Conservation (phyloP, 2,329 filamentous ascomycete genomes). For the Aspergillus sp. region DNA sequence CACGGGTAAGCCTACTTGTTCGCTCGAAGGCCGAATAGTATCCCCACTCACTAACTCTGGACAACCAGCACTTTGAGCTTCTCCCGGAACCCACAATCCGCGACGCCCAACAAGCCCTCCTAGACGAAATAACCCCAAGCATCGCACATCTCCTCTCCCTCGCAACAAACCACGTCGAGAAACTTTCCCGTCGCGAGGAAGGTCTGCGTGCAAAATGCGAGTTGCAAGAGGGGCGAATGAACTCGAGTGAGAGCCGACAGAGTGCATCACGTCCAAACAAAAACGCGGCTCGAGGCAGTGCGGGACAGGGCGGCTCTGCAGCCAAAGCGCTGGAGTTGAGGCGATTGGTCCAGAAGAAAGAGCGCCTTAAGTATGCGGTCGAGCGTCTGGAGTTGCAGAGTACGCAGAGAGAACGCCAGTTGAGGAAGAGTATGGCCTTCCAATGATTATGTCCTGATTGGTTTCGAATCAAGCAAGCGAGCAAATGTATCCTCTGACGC, state of each 20-base stretch:
- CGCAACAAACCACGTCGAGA: slow-evolving; percentile 80
- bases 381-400: slow-evolving; percentile 83
- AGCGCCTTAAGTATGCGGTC: slow-evolving; percentile 81
- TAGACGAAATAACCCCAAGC: slow-evolving; percentile 87
- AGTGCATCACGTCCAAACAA: slow-evolving; percentile 20
- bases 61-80: slow-evolving; percentile 79
- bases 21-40: neutral
- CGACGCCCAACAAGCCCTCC: slow-evolving; percentile 77
- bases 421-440: slow-evolving; percentile 71
- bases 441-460: slow-evolving; percentile 23
- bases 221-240: slow-evolving; percentile 72
- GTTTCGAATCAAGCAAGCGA: neutral
- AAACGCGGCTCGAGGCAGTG: slow-evolving; percentile 21
- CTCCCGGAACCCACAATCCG: slow-evolving; percentile 81
- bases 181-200: slow-evolving; percentile 78
- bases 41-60: too few relatives aligned
- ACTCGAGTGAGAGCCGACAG: slow-evolving; percentile 39
- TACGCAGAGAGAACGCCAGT: slow-evolving; percentile 70
- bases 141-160: slow-evolving; percentile 75
- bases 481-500: neutral
- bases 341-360: slow-evolving; percentile 75
- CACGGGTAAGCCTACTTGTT: slow-evolving; percentile 48
- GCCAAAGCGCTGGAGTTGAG: slow-evolving; percentile 61
- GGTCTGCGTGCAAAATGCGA: slow-evolving; percentile 79
- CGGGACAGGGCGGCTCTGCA: slow-evolving; percentile 24